Percentiles rank a stretch among this genome's conserved stretches.
Conservation (phyloP, 2,329 filamentous ascomycete species). For the Fusarium siculi region DNA sequence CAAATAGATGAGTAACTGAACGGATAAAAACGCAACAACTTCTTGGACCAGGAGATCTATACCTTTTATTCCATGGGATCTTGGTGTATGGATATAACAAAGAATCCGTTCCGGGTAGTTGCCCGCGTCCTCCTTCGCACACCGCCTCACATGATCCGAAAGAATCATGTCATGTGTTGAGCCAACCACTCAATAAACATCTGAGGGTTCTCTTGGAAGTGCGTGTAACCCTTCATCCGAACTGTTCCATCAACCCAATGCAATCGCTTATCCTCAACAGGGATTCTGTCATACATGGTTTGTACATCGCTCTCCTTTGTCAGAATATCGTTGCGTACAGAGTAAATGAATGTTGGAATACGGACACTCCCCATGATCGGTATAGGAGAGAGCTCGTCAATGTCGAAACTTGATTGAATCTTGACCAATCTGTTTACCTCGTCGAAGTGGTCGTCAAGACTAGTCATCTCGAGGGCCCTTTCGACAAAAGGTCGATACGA, state of each 20-base stretch:
- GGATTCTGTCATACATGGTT: neutral
- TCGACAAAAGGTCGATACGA: neutral
- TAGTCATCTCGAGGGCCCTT: neutral
- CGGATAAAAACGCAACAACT: accelerated
- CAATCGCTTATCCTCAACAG: neutral
- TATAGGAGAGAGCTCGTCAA: neutral
- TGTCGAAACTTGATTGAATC: neutral
- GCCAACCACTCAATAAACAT: neutral
- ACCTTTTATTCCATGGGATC: neutral
- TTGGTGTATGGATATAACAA: accelerated
- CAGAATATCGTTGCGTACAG: neutral
- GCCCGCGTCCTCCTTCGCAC: neutral
- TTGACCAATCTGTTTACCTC: neutral
- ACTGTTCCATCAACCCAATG: neutral
- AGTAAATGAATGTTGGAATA: neutral
- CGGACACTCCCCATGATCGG: neutral
- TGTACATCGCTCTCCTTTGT: neutral
- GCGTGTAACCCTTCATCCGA: neutral
- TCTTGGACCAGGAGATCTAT: accelerated
- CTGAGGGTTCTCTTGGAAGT: neutral
- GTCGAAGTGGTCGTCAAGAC: neutral
- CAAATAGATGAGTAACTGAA: neutral
- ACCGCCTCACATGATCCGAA: accelerated
- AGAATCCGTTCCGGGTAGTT: neutral
- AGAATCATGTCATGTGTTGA: neutral